Evolutionary conservation across 768 basidiomycete species (phyloP).

Genomic region (Lactifluus piperatus): DNA sequence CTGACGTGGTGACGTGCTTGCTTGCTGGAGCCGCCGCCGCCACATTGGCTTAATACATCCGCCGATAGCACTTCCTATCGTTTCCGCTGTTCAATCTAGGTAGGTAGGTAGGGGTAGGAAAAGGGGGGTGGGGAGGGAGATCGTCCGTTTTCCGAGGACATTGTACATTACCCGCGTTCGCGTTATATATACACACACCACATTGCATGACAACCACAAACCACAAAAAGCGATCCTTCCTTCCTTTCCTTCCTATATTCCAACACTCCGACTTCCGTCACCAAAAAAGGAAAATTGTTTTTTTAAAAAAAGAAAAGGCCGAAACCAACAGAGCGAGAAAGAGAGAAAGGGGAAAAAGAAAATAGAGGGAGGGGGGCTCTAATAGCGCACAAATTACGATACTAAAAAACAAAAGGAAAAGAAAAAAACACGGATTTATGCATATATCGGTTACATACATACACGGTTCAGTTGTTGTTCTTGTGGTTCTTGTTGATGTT

Average conservation of each 20-base stretch:
- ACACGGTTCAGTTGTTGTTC: too few relatives aligned
- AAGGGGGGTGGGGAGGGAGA: not conserved
- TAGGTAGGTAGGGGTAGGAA: too few relatives aligned
- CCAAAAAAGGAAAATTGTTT: not conserved
- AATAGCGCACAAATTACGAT: slow-evolving; percentile 1
- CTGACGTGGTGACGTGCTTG: too few relatives aligned
- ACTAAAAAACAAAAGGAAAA: not conserved
- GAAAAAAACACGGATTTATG: not conserved
- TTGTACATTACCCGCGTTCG: not conserved
- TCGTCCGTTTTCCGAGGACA: slow-evolving; percentile 1
- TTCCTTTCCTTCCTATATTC: not conserved
- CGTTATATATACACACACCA: not conserved
- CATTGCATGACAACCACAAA: too few relatives aligned
- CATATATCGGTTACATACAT: too few relatives aligned
- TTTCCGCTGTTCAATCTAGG: too few relatives aligned
- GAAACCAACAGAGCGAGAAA: too few relatives aligned
- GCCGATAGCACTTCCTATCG: not conserved
- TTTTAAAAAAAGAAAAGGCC: too few relatives aligned
- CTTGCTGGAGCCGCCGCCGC: not conserved
- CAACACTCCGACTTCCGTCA: not conserved
- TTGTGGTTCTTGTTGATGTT: too few relatives aligned
- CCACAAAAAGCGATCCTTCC: not conserved
- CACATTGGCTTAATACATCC: not conserved
- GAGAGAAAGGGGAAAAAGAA: not conserved
- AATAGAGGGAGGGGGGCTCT: not conserved